phyloP scores from a whole-genome alignment of 2,329 filamentous ascomycete genomes.

The Colletotrichum agaves region DNA sequence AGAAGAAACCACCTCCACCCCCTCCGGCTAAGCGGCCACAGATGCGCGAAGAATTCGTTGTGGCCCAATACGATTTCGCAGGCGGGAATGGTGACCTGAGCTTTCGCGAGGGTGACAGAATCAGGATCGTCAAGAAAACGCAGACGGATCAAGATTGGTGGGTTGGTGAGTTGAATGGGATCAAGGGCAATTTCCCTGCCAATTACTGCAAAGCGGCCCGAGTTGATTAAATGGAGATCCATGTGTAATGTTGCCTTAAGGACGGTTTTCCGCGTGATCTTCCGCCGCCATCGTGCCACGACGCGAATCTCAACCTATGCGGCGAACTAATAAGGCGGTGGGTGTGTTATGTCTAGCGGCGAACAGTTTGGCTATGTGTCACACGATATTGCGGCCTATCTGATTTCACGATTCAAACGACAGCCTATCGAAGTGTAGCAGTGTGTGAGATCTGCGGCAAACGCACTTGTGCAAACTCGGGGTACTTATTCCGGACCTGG shows the following conservation, averaged over 20 bases:
- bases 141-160: constrained; percentile 88
- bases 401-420: not conserved
- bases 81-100: constrained; percentile 79
- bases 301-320: too few species aligned
- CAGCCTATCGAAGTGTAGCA: not conserved
- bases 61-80: constrained; percentile 79
- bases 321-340: too few species aligned
- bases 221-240: not conserved
- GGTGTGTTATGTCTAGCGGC: not conserved
- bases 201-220: constrained; percentile 75
- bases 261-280: too few species aligned
- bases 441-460: too few species aligned
- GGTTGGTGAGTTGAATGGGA: constrained; percentile 79
- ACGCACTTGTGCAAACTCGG: too few species aligned
- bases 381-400: not conserved
- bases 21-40: constrained; percentile 71
- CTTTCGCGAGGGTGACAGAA: constrained; percentile 82
- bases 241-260: not conserved
- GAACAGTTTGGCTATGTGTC: not conserved
- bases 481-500: too few species aligned
- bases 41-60: constrained; percentile 66
- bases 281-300: too few species aligned
- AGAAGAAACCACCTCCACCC: constrained; percentile 82
- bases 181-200: constrained; percentile 79
- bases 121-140: constrained; percentile 82